Base-by-base conservation (phyloP, 345 rosid genomes). In the Hibiscus tridactylites region DNA sequence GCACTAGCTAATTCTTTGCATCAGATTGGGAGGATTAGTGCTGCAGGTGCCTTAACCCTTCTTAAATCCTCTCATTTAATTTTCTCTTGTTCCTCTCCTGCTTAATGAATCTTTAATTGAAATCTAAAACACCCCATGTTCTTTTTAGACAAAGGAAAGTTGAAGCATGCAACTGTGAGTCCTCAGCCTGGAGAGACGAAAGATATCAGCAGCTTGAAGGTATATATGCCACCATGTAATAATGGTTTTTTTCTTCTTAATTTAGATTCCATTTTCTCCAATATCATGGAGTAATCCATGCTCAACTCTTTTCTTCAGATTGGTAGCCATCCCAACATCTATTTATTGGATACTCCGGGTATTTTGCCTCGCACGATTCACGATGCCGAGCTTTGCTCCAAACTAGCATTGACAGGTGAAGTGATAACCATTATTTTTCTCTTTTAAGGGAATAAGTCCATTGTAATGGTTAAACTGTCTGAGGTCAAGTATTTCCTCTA, bases 121-220 rank as follows among this genome's bases (percentile, higher is more conserved):
- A 9, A 63, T 63, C 52, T 39, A 19, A 39, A 9, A 9, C 17
- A 64, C 37, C 53, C 5, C 16, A 42, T 39, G 19, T 67, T 49
- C 70, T 26, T 9, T 26, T 2, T 50, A 93, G 97, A 91, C 82
- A 92, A 88, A 79, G 96, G 98, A 54, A 92, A 83, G 80, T 82
- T 91, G 74, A 91, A 83, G 87, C 92, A 86, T 80, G 85, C 88
- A 28, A 77, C 50, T 2, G 92, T 89, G 71, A 93, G 88, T 79
- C 78, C 96, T 12, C 82, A 84, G n/a, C 98, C 97, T 7, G 94
- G 93, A 73, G 92, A 89, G 76, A 91, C 97, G 2, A 91, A 85
- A 83, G 88, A 89, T 71, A 93, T 93, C 77, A 87, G 75, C 86
- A 89, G 93, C 87, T 82, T 88, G 76, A 93, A 93, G 93, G 97